These are phyloP conservation scores for Metschnikowia chrysomelidarum DNA, from an alignment of 805 yeast species.

Conservation along the genomic window DNA sequence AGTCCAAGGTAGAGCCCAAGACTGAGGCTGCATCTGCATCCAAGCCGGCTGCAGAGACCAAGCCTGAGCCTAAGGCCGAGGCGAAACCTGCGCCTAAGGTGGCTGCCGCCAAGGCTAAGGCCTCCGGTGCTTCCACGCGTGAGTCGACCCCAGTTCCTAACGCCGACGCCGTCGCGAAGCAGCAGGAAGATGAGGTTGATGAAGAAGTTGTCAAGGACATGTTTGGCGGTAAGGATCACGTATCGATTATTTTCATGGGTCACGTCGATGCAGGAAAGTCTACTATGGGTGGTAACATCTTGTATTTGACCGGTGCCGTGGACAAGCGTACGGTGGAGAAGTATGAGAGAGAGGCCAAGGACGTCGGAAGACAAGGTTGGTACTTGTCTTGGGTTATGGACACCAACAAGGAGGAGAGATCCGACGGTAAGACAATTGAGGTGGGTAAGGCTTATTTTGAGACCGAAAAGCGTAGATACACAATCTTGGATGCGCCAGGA, in stretches of 20 bases:
- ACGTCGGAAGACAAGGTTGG: conserved; percentile 99
- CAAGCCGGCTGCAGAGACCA: conserved; percentile 3
- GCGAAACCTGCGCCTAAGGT: conserved; percentile 18
- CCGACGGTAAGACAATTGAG: conserved; percentile 98
- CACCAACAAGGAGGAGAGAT: conserved; percentile 97
- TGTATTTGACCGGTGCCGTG: conserved; percentile 92
- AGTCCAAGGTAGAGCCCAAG: conserved; percentile 14
- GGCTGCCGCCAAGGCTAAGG: conserved; percentile 11
- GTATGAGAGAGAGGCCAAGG: conserved; percentile 97
- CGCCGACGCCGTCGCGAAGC: conserved; percentile 57
- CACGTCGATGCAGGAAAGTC: conserved; percentile 99
- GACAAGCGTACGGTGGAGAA: conserved; percentile 98
- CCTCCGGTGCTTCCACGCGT: conserved; percentile 16
- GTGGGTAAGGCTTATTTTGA: conserved; percentile 98
- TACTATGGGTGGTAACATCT: conserved; percentile 98
- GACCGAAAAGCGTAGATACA: conserved; percentile 96
- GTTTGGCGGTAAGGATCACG: conserved; percentile 97
- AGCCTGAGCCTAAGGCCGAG: conserved; percentile 10
- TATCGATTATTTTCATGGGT: conserved; percentile 97
- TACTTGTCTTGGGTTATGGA: conserved; percentile 99
- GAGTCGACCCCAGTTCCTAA: conserved; percentile 23
- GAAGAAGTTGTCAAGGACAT: conserved; percentile 85
- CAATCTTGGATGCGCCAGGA: conserved; percentile 98
- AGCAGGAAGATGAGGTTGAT: conserved; percentile 80
- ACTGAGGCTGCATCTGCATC: conserved; percentile 10